Evolutionary conservation across 2,329 filamentous ascomycete genomes (phyloP), one percentile per base, ranked within the genome.

Genomic region (Aspergillus cejpii): DNA sequence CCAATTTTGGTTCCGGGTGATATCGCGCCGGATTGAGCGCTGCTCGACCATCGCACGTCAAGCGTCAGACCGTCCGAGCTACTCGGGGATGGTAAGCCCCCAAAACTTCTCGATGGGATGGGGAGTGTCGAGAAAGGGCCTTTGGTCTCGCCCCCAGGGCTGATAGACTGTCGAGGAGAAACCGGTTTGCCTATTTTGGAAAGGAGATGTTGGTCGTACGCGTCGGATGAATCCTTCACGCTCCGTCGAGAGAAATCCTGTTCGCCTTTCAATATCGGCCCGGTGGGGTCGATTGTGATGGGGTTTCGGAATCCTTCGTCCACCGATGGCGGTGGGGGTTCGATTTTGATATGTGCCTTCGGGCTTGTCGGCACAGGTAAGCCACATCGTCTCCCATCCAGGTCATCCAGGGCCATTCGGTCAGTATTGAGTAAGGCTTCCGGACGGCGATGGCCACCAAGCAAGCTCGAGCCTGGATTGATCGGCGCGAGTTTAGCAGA

Each of bases 101-200:
- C 55, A 12, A 61, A 54, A 28, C 53, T 57, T 34, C 65, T 63
- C 3, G 58, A 58, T 11, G 62, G 59, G 39, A 67, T 62, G 10
- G 63, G 57, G 8, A 68, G 55, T 31, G 62, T 60, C 15, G 62
- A 61, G 24, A 60, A 47, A 20, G 59, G 60, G 46, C 48, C 55
- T 41, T 55, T 57, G 36, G 53, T 54, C 23, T 66, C 64, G 26
- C 58, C 58, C 49, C 63, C 57, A 19, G 63, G 50, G 40, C 56
- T 65, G 27, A 60, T 50, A 11, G 64, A 64, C 42, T 60, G 68
- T 39, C 75, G 68, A 14, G 76, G 74, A 6, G 78, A 79, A 45
- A 75, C 75, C 5, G 77, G 74, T 37, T 79, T 79, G 24, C 78
- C 78, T 47, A 82, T 81, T 53, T 79, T 80, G 39, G 77, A 79